Evolutionary conservation across 495 filamentous ascomycete genomes (phyloP), one percentile per base, ranked within the genome.

Genomic region (Aspergillus conjunctus): DNA sequence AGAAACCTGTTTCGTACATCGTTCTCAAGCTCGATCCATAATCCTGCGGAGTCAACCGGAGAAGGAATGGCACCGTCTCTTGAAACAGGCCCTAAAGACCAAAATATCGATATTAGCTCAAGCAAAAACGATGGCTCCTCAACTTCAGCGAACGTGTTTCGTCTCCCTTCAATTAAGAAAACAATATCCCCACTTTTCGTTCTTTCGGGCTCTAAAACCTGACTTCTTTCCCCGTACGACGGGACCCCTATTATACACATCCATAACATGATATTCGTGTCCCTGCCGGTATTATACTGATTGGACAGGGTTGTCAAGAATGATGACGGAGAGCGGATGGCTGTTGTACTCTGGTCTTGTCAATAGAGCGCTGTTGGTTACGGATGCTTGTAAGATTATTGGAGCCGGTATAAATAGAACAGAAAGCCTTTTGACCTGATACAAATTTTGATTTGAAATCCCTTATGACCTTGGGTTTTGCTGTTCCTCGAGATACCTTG

Each of bases 121-220:
- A 41, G 37, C 37, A 41, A n/a, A 11, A 41, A 5, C 4, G 37
- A n/a, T n/a, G 37, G 37, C 11, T 7, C 37, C 37, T 56, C 41
- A 1, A 31, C 22, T 32, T 30, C 58, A 22, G 26, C n/a, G 1
- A 48, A 11, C n/a, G 21, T 63, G 12, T 57, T 63, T 45, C 52
- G 57, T 7, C 43, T 67, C 4, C 64, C 64, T 14, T 48, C 60
- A 12, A 63, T 67, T 20, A 54, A 55, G 55, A 48, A 56, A 51
- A 55, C 45, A 7, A 56, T 61, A 20, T 61, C 59, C 18, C 59
- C 59, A 20, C 45, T 61, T 7, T 56, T 55, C 51, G n/a, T 7
- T 0, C 45, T 41, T 41, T 41, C 37, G 7, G 37, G 15, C 15
- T n/a, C 11, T 11, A n/a, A n/a, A 8, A n/a, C 54, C 17, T 60